Evolutionary conservation across 2,329 filamentous ascomycete genomes (phyloP), one percentile per base, ranked within the genome.

Genomic region (Karstenula rhodostoma): DNA sequence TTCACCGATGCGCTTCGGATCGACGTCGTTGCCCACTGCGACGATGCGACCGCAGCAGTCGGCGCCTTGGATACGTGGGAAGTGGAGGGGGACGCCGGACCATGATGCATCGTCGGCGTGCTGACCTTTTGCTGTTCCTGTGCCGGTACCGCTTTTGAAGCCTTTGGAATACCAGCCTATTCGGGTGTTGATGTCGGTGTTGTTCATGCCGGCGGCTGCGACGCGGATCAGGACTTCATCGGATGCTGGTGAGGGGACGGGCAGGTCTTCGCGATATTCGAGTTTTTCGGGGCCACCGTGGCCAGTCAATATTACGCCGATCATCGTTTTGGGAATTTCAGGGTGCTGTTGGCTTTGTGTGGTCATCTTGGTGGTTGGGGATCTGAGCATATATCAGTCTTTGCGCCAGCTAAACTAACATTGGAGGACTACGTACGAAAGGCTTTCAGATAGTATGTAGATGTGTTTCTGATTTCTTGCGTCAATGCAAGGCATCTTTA

Each of bases 101-200:
- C 59, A 62, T 17, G 49, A 48, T 9, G 62, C 46, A 51, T 62
- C 59, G 17, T 46, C 56, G 32, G 61, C 35, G 44, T 44, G 15
- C 42, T 37, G n/a, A 15, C 22, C 40, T 33, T 46, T 17, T 46
- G 33, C 33, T 22, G 27, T 53, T 37, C 43, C 47, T 23, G 33
- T 29, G 19, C 40, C 47, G 40, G 62, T 62, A 19, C 51, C 49
- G 23, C 19, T 42, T 2, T 44, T 51, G 22, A 64, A 40, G 37
- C 59, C 49, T 23, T 64, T 64, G n/a, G 51, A 57, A 48, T 64
- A 64, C 62, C 62, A 62, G 1, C 62, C 62, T 17, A 64, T 64
- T 3, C 62, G 56, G 1, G 62, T 64, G 49, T 64, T 64, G 53
- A 64, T 59, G 40, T 64, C 62, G 40, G 62, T 64, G 49, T 62